Evolutionary conservation across 352 stramenopile genomes (phyloP).

Genomic region (Phytophthora agathidicida): DNA sequence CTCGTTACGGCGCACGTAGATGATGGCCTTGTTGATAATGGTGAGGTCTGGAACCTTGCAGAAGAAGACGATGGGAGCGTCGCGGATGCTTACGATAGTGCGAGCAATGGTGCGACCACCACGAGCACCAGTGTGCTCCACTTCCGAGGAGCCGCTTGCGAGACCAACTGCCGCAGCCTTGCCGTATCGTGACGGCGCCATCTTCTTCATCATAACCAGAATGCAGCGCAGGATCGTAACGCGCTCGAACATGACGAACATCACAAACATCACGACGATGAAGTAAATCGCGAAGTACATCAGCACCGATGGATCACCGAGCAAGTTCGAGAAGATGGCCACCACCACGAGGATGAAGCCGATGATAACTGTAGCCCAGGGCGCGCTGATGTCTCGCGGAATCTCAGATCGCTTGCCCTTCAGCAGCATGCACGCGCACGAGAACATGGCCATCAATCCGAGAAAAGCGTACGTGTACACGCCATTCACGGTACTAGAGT

Average conservation of each 20-base stretch:
- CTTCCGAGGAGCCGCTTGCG: conserved; percentile 6
- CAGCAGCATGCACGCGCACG: conserved; percentile 79
- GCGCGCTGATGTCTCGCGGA: conserved; percentile 63
- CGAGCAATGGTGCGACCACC: conserved; percentile 83
- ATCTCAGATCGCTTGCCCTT: conserved; percentile 86
- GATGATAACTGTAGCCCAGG: conserved; percentile 48
- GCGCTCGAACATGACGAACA: conserved; percentile 88
- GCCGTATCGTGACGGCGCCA: conserved; percentile 58
- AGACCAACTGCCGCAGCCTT: conserved; percentile 19
- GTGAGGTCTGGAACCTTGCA: conserved; percentile 91
- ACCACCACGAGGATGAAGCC: conserved; percentile 55
- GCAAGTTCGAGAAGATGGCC: conserved; percentile 76
- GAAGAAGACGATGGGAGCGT: conserved; percentile 93
- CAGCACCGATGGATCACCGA: conserved; percentile 78
- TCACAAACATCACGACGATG: conserved; percentile 67
- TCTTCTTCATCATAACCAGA: conserved; percentile 63
- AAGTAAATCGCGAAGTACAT: conserved; percentile 91
- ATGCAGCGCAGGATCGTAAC: conserved; percentile 78
- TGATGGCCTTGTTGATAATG: conserved; percentile 94
- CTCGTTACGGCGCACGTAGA: conserved; percentile 94
- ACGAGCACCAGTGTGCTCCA: conserved; percentile 67
- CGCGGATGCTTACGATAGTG: conserved; percentile 78
- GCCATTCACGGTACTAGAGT: conserved; percentile 72
- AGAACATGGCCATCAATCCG: conserved; percentile 83
- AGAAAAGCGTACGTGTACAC: conserved; percentile 91